Percentiles rank a stretch among this genome's conserved stretches.
Conservation (phyloP, 495 filamentous ascomycete genomes). For the Penicillium cosmopolitanum region DNA sequence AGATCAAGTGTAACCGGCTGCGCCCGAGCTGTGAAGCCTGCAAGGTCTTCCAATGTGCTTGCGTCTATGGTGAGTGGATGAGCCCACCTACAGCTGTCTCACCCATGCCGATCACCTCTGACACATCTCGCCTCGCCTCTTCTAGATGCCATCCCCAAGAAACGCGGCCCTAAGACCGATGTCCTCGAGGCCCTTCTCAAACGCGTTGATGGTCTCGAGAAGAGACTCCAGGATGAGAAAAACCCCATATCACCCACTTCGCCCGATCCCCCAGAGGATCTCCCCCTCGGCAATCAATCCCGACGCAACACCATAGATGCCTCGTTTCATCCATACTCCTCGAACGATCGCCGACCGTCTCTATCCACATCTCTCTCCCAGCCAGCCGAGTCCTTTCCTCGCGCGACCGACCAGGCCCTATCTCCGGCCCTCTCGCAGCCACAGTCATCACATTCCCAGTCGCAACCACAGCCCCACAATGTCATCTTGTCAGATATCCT, state of each 20-base stretch:
- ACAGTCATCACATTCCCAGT: constrained; percentile 32
- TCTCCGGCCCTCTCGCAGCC: constrained; percentile 10
- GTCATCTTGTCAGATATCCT: constrained; percentile 58
- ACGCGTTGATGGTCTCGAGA: constrained; percentile 81
- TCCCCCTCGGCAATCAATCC: constrained; percentile 15
- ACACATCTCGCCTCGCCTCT: neutral
- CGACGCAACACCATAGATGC: constrained; percentile 31
- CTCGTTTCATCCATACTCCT: constrained; percentile 23
- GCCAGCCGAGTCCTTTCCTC: constrained; percentile 17
- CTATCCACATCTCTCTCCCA: constrained; percentile 17
- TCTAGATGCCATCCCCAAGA: constrained; percentile 86
- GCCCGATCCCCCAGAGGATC: constrained; percentile 26
- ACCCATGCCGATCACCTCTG: neutral
- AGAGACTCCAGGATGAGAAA: constrained; percentile 70
- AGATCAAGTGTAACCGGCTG: constrained; percentile 90
- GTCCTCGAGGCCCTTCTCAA: constrained; percentile 83
- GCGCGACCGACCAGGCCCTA: constrained; percentile 8
- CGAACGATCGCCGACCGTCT: constrained; percentile 14
- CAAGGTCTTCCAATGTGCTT: constrained; percentile 85
- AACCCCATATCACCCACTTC: constrained; percentile 54
- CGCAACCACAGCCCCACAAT: constrained; percentile 32
- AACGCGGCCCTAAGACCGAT: constrained; percentile 85
- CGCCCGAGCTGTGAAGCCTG: constrained; percentile 86
- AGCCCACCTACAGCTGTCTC: neutral
- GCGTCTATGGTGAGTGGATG: constrained; percentile 73